Percentiles rank a stretch among this genome's conserved stretches.
Evolutionary conservation across 768 basidiomycete species (phyloP).

Genomic region (Mrakia gelida): DNA sequence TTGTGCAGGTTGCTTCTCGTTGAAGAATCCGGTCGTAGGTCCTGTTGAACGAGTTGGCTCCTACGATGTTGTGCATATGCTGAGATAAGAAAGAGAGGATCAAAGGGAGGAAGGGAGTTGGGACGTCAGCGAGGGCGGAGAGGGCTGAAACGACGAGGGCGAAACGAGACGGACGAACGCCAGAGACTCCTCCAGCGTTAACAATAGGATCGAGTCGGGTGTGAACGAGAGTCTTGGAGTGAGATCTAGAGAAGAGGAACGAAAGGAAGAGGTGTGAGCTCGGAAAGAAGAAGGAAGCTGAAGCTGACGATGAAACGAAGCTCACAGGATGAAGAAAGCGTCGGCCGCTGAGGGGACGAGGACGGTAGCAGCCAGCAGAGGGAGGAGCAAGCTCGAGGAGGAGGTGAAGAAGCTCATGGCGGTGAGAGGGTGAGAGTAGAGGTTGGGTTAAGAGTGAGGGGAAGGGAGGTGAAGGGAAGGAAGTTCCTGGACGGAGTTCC

Average conservation of each 20-base stretch:
- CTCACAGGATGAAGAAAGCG: slow-evolving; percentile 23
- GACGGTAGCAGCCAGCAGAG: neutral
- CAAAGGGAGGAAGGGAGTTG: neutral
- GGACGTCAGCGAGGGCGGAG: neutral
- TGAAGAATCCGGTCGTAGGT: slow-evolving; percentile 40
- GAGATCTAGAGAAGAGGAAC: neutral
- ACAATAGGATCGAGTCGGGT: slow-evolving; percentile 37
- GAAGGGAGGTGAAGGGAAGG: too few species aligned
- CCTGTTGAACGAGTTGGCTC: slow-evolving; percentile 44
- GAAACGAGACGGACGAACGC: neutral
- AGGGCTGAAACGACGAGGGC: too few species aligned
- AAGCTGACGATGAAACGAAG: neutral
- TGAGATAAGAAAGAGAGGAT: neutral
- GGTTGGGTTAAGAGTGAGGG: neutral
- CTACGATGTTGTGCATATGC: slow-evolving; percentile 45
- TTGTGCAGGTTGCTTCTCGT: slow-evolving; percentile 42
- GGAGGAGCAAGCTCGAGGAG: neutral
- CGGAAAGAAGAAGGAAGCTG: neutral
- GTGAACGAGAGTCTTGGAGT: neutral
- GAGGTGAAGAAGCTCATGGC: neutral
- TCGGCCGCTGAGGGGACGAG: neutral
- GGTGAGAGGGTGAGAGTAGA: neutral
- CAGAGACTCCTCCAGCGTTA: slow-evolving; percentile 30
- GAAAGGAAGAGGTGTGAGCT: neutral
- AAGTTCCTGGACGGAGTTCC: too few species aligned